A percentile compares a stretch with the other conserved stretches of the same genome.
These are phyloP conservation scores for Jackrogersella multiformis DNA, from an alignment of 495 filamentous ascomycete species.

Conservation along the genomic window DNA sequence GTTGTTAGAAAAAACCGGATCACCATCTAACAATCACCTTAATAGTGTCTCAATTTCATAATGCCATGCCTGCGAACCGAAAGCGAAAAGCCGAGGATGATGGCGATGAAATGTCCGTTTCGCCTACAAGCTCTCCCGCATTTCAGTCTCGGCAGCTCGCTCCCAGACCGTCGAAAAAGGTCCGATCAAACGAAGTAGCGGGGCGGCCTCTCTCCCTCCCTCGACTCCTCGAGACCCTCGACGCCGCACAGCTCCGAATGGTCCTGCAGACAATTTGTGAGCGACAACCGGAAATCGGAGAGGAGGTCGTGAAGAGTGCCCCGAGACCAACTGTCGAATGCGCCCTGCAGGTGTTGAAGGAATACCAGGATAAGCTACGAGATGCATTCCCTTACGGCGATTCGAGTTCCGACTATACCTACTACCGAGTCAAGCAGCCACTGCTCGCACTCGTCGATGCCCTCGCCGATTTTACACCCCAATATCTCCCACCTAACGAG, in stretches of 20 bases:
- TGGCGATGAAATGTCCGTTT: constrained; percentile 87
- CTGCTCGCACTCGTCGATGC: constrained; percentile 85
- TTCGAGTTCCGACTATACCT: constrained; percentile 88
- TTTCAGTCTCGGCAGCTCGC: constrained; percentile 68
- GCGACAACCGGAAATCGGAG: constrained; percentile 80
- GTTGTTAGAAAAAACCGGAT: too few species aligned
- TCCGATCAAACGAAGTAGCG: constrained; percentile 71
- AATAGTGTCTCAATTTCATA: constrained; percentile 65
- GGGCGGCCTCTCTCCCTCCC: constrained; percentile 83
- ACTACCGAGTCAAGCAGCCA: constrained; percentile 87
- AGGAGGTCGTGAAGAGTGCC: constrained; percentile 84
- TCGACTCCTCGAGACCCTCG: constrained; percentile 89
- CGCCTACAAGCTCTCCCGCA: constrained; percentile 81
- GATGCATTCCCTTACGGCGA: constrained; percentile 90
- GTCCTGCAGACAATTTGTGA: constrained; percentile 89
- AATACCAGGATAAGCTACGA: constrained; percentile 80
- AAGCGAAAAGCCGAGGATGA: constrained; percentile 94
- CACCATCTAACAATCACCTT: constrained; percentile 20
- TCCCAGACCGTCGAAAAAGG: constrained; percentile 66
- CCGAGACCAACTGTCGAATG: constrained; percentile 84
- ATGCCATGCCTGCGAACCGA: constrained; percentile 62
- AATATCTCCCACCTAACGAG: constrained; percentile 93
- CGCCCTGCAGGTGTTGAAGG: constrained; percentile 78
- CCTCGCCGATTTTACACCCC: constrained; percentile 90
- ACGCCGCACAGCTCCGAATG: constrained; percentile 79